phyloP scores from a whole-genome alignment of 176 grass and related monocot genomes.

The Hyparrhenia diplandra region DNA sequence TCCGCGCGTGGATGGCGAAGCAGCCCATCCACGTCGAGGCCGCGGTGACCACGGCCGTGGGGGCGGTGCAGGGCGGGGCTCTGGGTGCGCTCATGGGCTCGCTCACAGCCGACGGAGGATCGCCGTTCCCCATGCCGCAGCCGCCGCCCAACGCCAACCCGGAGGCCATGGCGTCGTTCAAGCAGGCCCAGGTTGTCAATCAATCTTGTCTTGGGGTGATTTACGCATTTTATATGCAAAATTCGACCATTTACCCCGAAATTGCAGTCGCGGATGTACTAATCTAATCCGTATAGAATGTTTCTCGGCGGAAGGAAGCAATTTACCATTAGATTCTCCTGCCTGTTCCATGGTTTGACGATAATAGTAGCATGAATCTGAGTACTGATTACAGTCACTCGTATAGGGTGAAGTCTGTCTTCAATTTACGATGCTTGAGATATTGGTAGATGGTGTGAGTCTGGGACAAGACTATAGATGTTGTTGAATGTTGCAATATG shows the following conservation, averaged over 20 bases:
- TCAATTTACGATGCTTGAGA: not conserved
- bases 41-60: constrained; percentile 45
- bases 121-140: constrained; percentile 34
- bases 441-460: not conserved
- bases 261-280: not conserved
- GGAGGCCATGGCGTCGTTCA: constrained; percentile 60
- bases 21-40: constrained; percentile 77
- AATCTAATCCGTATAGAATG: not conserved
- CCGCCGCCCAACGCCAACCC: constrained; percentile 45
- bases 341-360: not conserved
- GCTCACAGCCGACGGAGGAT: constrained; percentile 47
- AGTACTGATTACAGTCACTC: not conserved
- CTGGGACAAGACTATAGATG: not conserved
- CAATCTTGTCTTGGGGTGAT: not conserved
- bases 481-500: not conserved
- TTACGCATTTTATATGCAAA: not conserved
- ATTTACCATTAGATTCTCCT: not conserved
- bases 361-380: not conserved
- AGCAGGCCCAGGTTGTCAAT: constrained; percentile 65
- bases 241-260: not conserved
- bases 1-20: constrained; percentile 61
- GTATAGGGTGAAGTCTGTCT: not conserved
- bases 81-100: constrained; percentile 57
- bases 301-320: not conserved
- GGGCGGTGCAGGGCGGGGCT: constrained; percentile 62